Percentiles rank a stretch among this genome's conserved stretches.
Conservation (phyloP, 2,329 filamentous ascomycete genomes). For the Botrytis deweyae region DNA sequence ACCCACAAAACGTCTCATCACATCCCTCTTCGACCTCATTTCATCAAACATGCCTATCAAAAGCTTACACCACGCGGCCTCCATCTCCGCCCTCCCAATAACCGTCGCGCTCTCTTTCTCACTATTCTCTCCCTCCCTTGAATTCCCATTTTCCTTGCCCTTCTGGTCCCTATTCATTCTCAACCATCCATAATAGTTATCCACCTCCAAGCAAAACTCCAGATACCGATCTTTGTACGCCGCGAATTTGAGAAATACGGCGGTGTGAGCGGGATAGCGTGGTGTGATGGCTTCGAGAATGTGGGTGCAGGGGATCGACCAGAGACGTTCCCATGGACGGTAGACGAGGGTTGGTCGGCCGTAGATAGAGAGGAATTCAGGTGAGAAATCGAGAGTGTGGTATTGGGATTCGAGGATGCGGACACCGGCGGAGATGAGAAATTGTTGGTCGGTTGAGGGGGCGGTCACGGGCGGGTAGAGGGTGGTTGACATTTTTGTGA, state of each 20-base stretch:
- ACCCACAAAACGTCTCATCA: not conserved
- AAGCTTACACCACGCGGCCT: not conserved
- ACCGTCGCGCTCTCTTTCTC: fast-evolving
- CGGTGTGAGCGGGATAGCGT: not conserved
- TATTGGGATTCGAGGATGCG: not conserved
- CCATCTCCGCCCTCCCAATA: not conserved
- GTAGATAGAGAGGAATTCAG: not conserved
- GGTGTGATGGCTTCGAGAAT: not conserved
- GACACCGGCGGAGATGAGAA: not conserved
- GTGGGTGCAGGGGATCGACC: not conserved
- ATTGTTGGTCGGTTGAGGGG: not conserved
- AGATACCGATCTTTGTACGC: not conserved
- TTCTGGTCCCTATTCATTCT: not conserved
- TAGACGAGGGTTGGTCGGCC: not conserved
- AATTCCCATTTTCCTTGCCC: not conserved
- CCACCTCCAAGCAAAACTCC: conserved; percentile 3
- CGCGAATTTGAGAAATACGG: not conserved
- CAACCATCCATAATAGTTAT: not conserved
- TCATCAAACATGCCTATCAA: conserved; percentile 1
- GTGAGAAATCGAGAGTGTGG: not conserved
- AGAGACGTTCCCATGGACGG: not conserved
- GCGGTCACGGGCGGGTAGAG: not conserved
- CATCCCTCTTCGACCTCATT: not conserved
- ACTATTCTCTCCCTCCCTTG: not conserved
- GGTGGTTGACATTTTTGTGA: not conserved